Percentiles rank a stretch among this genome's conserved stretches.
phyloP scores from a whole-genome alignment of 306 rosid species.

The Lagenaria siceraria region DNA sequence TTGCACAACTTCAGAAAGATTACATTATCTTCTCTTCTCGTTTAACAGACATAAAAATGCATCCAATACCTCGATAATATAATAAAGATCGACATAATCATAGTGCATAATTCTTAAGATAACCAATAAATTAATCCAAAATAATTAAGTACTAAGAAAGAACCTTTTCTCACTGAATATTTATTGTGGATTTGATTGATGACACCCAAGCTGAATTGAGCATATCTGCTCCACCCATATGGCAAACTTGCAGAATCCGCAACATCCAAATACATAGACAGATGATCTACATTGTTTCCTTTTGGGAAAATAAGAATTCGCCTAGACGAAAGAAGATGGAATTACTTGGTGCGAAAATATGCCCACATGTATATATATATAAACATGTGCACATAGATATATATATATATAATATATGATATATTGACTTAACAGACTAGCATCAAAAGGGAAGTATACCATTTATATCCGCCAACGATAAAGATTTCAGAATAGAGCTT shows the following conservation, averaged over 20 bases:
- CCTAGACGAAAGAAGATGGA: constrained; percentile 23
- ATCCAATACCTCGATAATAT: background rate
- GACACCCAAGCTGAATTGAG: constrained; percentile 77
- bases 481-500: constrained; percentile 69
- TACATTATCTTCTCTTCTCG: background rate
- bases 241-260: constrained; percentile 71
- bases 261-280: constrained; percentile 86
- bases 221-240: constrained; percentile 85
- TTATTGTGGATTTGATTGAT: constrained; percentile 53
- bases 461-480: constrained; percentile 66
- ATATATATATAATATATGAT: too few species aligned
- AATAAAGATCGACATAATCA: background rate
- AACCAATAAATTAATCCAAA: background rate
- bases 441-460: constrained; percentile 28
- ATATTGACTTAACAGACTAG: background rate
- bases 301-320: constrained; percentile 82
- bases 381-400: background rate
- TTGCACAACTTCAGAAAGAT: background rate
- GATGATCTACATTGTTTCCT: constrained; percentile 80
- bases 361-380: background rate
- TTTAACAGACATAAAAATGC: background rate
- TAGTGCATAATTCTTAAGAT: background rate
- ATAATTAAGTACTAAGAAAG: background rate
- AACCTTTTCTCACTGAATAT: constrained; percentile 74
- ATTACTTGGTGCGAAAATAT: background rate